Evolutionary conservation across 306 rosid species (phyloP).

Genomic region (Lathyrus aphaca): DNA sequence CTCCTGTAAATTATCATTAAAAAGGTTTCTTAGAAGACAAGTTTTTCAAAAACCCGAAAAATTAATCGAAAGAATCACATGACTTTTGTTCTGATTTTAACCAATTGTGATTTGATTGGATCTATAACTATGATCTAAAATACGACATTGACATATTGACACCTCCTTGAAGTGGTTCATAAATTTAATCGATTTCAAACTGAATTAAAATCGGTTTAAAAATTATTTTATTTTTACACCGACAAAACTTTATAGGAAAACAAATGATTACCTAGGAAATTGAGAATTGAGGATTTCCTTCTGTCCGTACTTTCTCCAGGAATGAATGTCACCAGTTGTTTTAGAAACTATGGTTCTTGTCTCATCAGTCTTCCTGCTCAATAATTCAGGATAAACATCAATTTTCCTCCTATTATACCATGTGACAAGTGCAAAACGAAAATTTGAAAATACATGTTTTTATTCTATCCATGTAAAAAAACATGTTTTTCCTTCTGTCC

Average conservation of each 20-base stretch:
- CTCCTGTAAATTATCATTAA: slow-evolving; percentile 54
- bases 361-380: slow-evolving; percentile 60
- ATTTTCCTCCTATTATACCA: not conserved
- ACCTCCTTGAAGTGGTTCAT: no score
- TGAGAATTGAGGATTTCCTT: slow-evolving; percentile 70
- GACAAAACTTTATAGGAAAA: not conserved
- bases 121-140: no score
- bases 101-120: no score
- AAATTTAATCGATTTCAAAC: no score
- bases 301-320: slow-evolving; percentile 95
- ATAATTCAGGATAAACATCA: slow-evolving; percentile 26
- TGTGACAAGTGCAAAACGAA: not conserved
- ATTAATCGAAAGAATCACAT: no score
- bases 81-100: no score
- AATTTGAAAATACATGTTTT: not conserved
- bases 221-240: no score
- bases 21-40: not conserved
- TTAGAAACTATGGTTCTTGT: slow-evolving; percentile 34
- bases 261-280: slow-evolving; percentile 69
- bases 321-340: slow-evolving; percentile 55
- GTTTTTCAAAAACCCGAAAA: not conserved
- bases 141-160: no score
- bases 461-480: not conserved
- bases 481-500: slow-evolving; percentile 32
- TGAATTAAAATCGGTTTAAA: no score